phyloP scores from a whole-genome alignment of 306 rosid genomes.

The Pachyrhizus erosus region DNA sequence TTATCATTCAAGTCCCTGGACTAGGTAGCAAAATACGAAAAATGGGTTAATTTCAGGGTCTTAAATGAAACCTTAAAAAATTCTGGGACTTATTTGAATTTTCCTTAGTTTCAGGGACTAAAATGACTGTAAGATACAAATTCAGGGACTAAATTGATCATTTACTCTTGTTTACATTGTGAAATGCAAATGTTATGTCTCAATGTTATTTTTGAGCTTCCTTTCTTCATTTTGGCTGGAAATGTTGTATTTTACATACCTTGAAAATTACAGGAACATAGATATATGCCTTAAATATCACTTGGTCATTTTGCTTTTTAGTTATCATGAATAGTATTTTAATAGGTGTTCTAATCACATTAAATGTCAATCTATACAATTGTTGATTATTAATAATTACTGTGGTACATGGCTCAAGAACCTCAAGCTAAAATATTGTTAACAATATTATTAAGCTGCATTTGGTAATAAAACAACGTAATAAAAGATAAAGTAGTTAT shows the following conservation, averaged over 20 bases:
- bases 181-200: slow-evolving; percentile 22
- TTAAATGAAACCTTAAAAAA: too few species aligned
- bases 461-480: slow-evolving; percentile 16
- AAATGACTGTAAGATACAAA: too few species aligned
- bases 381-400: slow-evolving; percentile 20
- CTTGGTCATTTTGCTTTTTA: neutral
- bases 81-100: too few species aligned
- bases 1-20: too few species aligned
- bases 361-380: neutral
- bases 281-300: too few species aligned
- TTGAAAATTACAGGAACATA: slow-evolving; percentile 12
- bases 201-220: slow-evolving; percentile 14
- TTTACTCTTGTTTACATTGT: neutral
- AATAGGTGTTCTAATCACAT: slow-evolving; percentile 2
- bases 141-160: too few species aligned
- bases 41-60: too few species aligned
- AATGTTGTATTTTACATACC: neutral
- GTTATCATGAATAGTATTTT: slow-evolving; percentile 14
- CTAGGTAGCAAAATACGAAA: too few species aligned
- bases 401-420: slow-evolving; percentile 21
- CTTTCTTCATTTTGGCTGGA: slow-evolving; percentile 16
- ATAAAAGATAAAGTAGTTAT: slow-evolving; percentile 19
- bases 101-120: too few species aligned
- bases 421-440: neutral
- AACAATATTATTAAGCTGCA: neutral